phyloP scores from a whole-genome alignment of 208 protist genomes.

The Leishmania major region DNA sequence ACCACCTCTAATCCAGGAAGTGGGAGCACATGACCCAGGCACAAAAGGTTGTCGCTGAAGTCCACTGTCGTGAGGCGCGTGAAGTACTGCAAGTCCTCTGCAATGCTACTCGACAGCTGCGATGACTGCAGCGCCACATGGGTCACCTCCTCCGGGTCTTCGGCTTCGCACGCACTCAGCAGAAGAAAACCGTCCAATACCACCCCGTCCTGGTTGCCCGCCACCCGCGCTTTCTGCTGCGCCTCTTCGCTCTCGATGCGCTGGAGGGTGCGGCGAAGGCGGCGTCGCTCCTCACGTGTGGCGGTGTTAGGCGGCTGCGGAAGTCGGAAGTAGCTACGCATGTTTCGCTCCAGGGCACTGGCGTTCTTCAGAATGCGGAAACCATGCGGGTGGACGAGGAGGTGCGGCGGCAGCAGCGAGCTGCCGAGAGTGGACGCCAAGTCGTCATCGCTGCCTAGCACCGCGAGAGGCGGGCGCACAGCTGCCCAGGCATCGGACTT shows the following conservation, averaged over 20 bases:
- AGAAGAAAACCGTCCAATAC: slow-evolving; percentile 85
- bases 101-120: slow-evolving; percentile 58
- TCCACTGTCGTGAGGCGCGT: slow-evolving; percentile 69
- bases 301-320: slow-evolving; percentile 60
- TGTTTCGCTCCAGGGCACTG: slow-evolving; percentile 75
- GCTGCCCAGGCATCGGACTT: background rate
- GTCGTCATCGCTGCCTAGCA: background rate
- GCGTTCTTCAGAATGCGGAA: slow-evolving; percentile 83
- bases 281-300: slow-evolving; percentile 45
- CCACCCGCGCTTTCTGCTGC: slow-evolving; percentile 32
- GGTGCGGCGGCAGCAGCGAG: slow-evolving; percentile 15
- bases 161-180: slow-evolving; percentile 58
- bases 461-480: slow-evolving; percentile 2
- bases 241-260: slow-evolving; percentile 51
- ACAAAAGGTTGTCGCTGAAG: slow-evolving; percentile 80
- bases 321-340: slow-evolving; percentile 90
- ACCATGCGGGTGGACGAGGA: slow-evolving; percentile 79
- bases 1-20: slow-evolving; percentile 70
- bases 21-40: slow-evolving; percentile 60
- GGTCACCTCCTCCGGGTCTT: slow-evolving; percentile 73
- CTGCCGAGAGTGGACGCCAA: background rate
- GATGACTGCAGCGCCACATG: slow-evolving; percentile 73
- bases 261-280: slow-evolving; percentile 45
- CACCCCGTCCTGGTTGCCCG: slow-evolving; percentile 38
- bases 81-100: slow-evolving; percentile 83